A percentile compares a stretch with the other conserved stretches of the same genome.
These are phyloP conservation scores for Theobroma grandiflorum DNA, from an alignment of 441 rosid species.

Conservation along the genomic window DNA sequence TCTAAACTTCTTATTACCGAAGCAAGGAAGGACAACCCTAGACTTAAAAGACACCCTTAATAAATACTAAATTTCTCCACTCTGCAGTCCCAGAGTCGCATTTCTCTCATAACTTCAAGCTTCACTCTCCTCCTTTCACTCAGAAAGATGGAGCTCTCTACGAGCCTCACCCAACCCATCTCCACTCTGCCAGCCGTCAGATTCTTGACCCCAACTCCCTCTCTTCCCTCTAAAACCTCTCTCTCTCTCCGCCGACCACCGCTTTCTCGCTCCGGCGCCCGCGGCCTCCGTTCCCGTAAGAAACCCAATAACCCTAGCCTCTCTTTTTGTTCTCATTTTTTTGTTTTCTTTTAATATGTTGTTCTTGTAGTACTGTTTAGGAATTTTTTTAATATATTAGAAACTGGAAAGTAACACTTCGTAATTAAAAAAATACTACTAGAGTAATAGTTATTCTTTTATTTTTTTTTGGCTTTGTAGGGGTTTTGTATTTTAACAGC, in stretches of 20 bases:
- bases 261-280: conserved; percentile 18
- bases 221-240: conserved; percentile 18
- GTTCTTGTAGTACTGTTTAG: background rate
- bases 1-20: background rate
- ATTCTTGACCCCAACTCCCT: conserved; percentile 22
- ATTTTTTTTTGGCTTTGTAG: conserved; percentile 29
- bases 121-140: too few relatives aligned
- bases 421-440: background rate
- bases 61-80: background rate
- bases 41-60: background rate
- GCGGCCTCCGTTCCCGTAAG: conserved; percentile 51
- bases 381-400: background rate
- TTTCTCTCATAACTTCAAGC: background rate
- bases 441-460: background rate
- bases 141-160: conserved; percentile 48
- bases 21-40: background rate
- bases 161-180: conserved; percentile 6
- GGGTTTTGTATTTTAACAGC: conserved; percentile 33
- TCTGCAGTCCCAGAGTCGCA: background rate
- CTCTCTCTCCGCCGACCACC: conserved; percentile 32
- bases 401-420: background rate
- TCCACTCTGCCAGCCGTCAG: conserved; percentile 2
- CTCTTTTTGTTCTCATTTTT: background rate
- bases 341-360: background rate
- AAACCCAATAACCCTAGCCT: conserved; percentile 32